A percentile compares a stretch with the other conserved stretches of the same genome.
Conservation (phyloP, 2,329 filamentous ascomycete species). For the Capronia epimyces region DNA sequence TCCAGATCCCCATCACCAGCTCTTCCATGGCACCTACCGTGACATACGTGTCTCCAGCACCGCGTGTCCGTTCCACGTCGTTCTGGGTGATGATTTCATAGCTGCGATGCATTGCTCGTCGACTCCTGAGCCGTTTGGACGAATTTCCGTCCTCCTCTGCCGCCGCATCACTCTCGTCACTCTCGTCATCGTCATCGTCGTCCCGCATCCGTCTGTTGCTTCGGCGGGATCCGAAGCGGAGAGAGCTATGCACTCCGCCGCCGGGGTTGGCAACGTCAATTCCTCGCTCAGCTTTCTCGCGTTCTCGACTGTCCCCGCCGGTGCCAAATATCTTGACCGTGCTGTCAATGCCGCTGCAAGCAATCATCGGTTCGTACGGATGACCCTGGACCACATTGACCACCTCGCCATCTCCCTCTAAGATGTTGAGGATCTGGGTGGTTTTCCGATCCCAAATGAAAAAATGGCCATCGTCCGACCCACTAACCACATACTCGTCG, state of each 20-base stretch:
- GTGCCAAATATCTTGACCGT: slow-evolving; percentile 65
- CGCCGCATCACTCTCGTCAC: background rate
- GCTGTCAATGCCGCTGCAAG: slow-evolving; percentile 62
- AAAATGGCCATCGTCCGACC: slow-evolving; percentile 60
- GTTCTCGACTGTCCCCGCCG: slow-evolving; percentile 48
- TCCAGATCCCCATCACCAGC: slow-evolving; percentile 27
- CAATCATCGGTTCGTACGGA: slow-evolving; percentile 62
- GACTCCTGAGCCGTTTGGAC: slow-evolving; percentile 47
- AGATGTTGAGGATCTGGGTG: slow-evolving; percentile 56
- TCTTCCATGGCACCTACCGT: slow-evolving; percentile 42
- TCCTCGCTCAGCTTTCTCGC: slow-evolving; percentile 53
- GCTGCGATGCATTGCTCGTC: slow-evolving; percentile 55
- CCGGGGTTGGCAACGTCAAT: slow-evolving; percentile 52
- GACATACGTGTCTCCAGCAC: slow-evolving; percentile 53
- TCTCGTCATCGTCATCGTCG: slow-evolving; percentile 16
- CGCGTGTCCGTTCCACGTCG: slow-evolving; percentile 54
- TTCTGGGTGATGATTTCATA: slow-evolving; percentile 60
- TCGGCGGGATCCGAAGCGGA: slow-evolving; percentile 29
- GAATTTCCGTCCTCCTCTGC: background rate
- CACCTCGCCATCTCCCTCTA: slow-evolving; percentile 63
- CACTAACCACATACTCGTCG: slow-evolving; percentile 64
- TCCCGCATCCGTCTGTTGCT: slow-evolving; percentile 20
- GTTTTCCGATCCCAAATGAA: slow-evolving; percentile 66
- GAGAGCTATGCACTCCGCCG: slow-evolving; percentile 35
- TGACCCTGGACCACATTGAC: slow-evolving; percentile 65